Base-by-base conservation (phyloP, 2,329 filamentous ascomycete species). In the Aspergillus aculeatus region DNA sequence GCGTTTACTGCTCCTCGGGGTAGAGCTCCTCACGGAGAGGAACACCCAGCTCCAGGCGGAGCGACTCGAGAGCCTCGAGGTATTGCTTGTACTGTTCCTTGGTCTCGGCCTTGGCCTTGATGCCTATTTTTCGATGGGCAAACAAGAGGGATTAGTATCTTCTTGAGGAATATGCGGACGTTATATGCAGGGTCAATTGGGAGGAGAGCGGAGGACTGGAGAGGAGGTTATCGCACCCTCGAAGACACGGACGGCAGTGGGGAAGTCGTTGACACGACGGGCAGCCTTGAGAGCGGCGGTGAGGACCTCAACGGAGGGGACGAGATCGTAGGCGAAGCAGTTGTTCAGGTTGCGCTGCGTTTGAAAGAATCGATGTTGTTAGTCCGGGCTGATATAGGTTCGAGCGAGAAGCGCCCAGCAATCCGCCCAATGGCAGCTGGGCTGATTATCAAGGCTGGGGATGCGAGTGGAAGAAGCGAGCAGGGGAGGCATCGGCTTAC, bases 91-190 rank as follows among this genome's bases (percentile, higher is more conserved):
- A 99, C 84, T 99, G 95, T 74, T 87, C 86, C 81, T 92, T 89
- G 87, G 96, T 99, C 87, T 99, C 95, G 71, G 98, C 95, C 88
- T 99, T 99, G 81, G 92, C 91, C 84, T 96, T 97, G 86, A 99
- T 90, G 75, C 94, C 93, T 96, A 73, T 73, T 62, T 62, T 51
- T 49, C 2, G n/a, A 58, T 32, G 58, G 54, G 52, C 56, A 50
- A 47, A 54, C 35, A 58, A 44, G 63, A 54, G 55, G 38, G 54
- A 47, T 10, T 26, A 35, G 32, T 24, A 26, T 16, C 57, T 47
- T 54, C 56, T 41, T 38, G 29, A 26, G 23, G 19, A 23, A 6
- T 55, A 12, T 54, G 10, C 9, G 47, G 5, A 50, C 29, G n/a
- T 49, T 41, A 21, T 24, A 44, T 31, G 38, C 47, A 56, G 51